Evolutionary conservation across 2,329 filamentous ascomycete genomes (phyloP), one percentile per base, ranked within the genome.

Genomic region (Colletotrichum noveboracense): DNA sequence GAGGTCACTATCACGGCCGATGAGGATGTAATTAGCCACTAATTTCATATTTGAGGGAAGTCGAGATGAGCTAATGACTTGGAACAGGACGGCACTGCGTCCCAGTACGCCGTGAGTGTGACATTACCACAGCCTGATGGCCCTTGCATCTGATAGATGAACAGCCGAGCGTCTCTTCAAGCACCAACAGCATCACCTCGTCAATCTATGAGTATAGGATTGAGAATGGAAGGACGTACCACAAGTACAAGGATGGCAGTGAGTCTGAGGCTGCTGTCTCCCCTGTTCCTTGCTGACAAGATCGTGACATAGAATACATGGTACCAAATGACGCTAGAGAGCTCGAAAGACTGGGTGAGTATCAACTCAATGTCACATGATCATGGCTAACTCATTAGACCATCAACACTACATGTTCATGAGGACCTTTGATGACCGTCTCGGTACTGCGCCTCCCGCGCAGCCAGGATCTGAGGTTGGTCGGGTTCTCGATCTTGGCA

Each of bases 371-470:
- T 34, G 12, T 13, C 32, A 5, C 13, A 14, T 13, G 4, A 6
- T 13, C 26, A 14, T 26, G 7, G 6, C 21, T 21, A 7, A 21
- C 52, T 5, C 7, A 24, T 26, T 60, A 30, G 28, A 9, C 26
- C 21, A 30, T 18, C 14, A 60, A 28, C 26, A 18, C 55, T 28
- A 60, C 26, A 7, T 60, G 26, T 30, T 60, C 2, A 6, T 60
- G 28, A 75, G 88, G 66, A 78, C 88, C 38, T 85, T 88, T 48
- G 82, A 85, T 48, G 75, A 71, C n/a, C 70, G 58, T 43, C 76
- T 71, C 18, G 76, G 68, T 7, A 34, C 70, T 30, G 36, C 75
- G 1, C 66, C 71, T 7, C 75, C 72, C 7, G 74, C 73, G 7
- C 67, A 73, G 2, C 78, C 71, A 6, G 77, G 74, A 5, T 72